Evolutionary conservation across 2,329 filamentous ascomycete genomes (phyloP), one percentile per base, ranked within the genome.

Genomic region (Epicoccum nigrum): DNA sequence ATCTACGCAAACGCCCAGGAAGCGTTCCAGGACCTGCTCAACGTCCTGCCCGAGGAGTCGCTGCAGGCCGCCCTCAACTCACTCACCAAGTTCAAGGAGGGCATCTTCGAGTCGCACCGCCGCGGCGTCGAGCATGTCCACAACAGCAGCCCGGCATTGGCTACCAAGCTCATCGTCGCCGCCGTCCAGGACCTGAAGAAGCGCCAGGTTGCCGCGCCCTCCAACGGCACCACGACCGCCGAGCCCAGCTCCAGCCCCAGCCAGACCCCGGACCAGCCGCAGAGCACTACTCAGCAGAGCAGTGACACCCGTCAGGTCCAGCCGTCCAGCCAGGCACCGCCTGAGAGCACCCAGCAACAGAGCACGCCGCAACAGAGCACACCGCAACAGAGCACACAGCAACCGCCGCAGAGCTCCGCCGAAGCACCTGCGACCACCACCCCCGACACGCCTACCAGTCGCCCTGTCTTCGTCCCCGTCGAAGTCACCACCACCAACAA

Each of bases 31-130:
- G 78, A 83, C 51, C 70, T 86, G 46, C 73, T 87, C 45, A 76
- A 81, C 54, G 77, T 78, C 19, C 74, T 86, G 48, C 83, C 86
- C 17, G 80, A 81, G 46, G 78, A 83, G 40, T 80, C 83, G 33
- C 76, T 92, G 45, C 86, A 90, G 69, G 81, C 82, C 38, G 82
- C 88, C 45, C 78, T 92, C 25, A 85, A 89, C 69, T 76, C 80
- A 55, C 81, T 83, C 37, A 79, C 81, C 39, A 83, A 83, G 65
- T 90, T 86, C 73, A 81, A 85, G 67, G 82, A 89, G 65, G 87
- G 87, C 51, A 80, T 89, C 48, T 89, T 86, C 69, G 79, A 83
- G 56, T 83, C 84, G 56, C 86, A 88, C 64, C 80, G 79, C 59
- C 77, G 80, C 9, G 86, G 86, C 20, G 78, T 88, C 46, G 83